Evolutionary conservation across 2,329 filamentous ascomycete genomes (phyloP), one percentile per base, ranked within the genome.

Genomic region (Colletotrichum tamarilloi): DNA sequence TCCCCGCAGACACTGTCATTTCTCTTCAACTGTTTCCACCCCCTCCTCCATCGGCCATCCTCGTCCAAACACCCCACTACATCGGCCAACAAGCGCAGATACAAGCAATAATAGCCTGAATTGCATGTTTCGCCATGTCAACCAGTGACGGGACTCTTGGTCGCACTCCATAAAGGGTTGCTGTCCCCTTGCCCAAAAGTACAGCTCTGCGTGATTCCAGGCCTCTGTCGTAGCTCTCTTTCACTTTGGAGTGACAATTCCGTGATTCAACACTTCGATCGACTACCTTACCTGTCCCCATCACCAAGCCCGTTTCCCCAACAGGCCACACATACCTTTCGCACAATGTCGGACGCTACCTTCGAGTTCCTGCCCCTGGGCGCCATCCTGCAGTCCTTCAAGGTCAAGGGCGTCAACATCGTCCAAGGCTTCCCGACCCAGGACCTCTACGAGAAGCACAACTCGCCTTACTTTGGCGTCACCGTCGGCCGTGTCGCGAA

Each of bases 401-500:
- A 87, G 60, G 89, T 98, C 77, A 93, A 89, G 73, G 93, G 91
- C 75, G 86, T 90, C 80, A 97, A 98, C 85, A 97, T 99, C 76
- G 95, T 98, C 26, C 93, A 97, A 77, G 92, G 92, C 66, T 98
- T 98, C 85, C 90, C 93, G 22, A 91, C 88, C 16, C 89, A 93
- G 66, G 90, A 93, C 57, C 90, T 92, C 74, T 98, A 98, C 85
- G 89, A 89, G 76, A 84, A 90, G 77, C 86, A 95, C 86, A 96
- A 97, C 84, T 85, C 83, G 12, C 92, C 94, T 1, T 95, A 92
- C 86, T 98, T 98, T 80, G 96, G 97, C 76, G 95, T 96, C 82
- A 98, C 95, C 57, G 98, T 98, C 81, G 97, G 97, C 68, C 94
- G 91, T 67, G 86, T 92, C 24, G 91, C 95, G 74, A 98, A 98